Evolutionary conservation across 805 yeast species (phyloP), one percentile per base, ranked within the genome.

Genomic region (Metschnikowia santaceciliae): DNA sequence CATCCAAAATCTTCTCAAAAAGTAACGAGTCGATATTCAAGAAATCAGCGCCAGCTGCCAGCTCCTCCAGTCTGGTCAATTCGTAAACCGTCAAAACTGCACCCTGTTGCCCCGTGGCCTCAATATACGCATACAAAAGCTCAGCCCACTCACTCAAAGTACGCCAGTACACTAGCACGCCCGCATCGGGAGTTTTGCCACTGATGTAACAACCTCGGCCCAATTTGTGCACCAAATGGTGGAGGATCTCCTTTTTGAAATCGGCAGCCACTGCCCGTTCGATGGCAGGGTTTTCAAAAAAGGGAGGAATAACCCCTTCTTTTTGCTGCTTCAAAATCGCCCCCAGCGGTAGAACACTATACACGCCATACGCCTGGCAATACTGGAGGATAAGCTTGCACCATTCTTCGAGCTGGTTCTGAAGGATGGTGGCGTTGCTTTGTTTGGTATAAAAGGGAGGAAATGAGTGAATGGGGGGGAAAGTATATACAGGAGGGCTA

Each of bases 391-490:
- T 70, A 26, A 92, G 67, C 41, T 78, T 72, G 26, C 76, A 70
- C 99, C 99, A 92, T 49, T 86, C 81, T n/a, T 76, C 76, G 14
- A 86, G 69, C 67, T 92, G 99, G 10, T 89, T 83, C 32, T 78
- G 76, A 72, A 88, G 81, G 1, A 94, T 85, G 10, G 87, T 81
- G 35, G 83, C 78, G 60, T 92, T 91, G 20, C 94, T 90, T 68
- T 92, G 99, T 54, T 82, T 77, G 7, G 98, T 94, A 70, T 83
- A 92, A 58, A 92, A 81, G 0, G 99, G 99, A 5, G 97, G 97
- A 66, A 90, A 92, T 15, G 72, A 59, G 58, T 74, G 72, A 45
- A 74, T 71, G 52, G 70, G 70, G n/a, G 78, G 77, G 57, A 72
- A 74, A 47, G 56, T 67, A 72, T 54, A 49, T 53, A 11, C 3